Base-by-base conservation (phyloP, 306 rosid genomes). In the Arachis stenosperma region DNA sequence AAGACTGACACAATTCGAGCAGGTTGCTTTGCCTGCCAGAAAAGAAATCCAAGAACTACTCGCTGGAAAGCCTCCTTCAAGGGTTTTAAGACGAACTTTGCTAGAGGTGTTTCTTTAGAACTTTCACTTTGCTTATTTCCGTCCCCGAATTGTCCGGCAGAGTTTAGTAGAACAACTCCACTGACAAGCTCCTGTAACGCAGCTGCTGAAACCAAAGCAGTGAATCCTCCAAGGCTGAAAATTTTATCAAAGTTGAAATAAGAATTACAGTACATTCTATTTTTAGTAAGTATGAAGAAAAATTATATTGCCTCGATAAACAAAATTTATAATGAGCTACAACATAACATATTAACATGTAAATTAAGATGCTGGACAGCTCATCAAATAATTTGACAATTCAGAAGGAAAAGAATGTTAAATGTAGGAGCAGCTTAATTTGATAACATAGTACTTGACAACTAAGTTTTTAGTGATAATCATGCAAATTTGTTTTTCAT, bases 1-100 rank as follows among this genome's bases (percentile, higher is more conserved):
- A 94, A 83, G 75, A 94, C 88, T 8, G 95, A 94, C 73, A 63
- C 67, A 70, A 91, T 68, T 36, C 93, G 90, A 71, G 96, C 84
- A 0, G 96, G 99, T 77, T 90, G 97, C 86, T 90, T 94, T 48
- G 96, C 78, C 81, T 91, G 99, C 97, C 99, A 91, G 88, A 94
- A 91, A 74, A 91, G 74, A 80, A 94, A 72, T 44, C 97, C 96
- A 71, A 91, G 96, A 77, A 87, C 88, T 29, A 90, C 57, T 39
- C 96, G 88, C 85, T 90, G 99, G 71, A 94, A 89, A 71, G 81
- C 69, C 72, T 91, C 96, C 90, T 90, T 88, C 81, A 94, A 50
- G 14, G 97, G 96, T 77, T 89, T 94, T 51, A 84, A 33, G 42
- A 91, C 11, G 69, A 81, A 73, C 85, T 87, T 94, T 80, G 84